Percentiles rank a stretch among this genome's conserved stretches.
Evolutionary conservation across 441 rosid species (phyloP).

Genomic region (Euphorbia schlechtendalii): DNA sequence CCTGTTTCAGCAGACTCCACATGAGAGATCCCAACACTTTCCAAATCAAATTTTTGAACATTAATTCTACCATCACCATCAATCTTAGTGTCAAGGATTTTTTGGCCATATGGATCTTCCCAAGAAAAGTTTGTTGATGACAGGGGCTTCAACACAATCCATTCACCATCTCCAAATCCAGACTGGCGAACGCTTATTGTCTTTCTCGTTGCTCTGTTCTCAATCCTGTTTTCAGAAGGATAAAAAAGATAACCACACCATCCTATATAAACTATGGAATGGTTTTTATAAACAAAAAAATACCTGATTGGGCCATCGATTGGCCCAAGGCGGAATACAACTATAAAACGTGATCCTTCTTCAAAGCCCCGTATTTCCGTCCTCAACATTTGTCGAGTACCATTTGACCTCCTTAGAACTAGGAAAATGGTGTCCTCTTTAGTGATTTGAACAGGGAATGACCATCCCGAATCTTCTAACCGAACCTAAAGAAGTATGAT

Average conservation of each 20-base stretch:
- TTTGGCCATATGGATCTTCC: slow-evolving; percentile 98
- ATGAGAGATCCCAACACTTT: slow-evolving; percentile 40
- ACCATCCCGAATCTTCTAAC: slow-evolving; percentile 84
- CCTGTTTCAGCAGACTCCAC: slow-evolving; percentile 42
- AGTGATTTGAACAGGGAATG: slow-evolving; percentile 76
- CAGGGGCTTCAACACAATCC: slow-evolving; percentile 69
- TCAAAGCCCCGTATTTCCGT: slow-evolving; percentile 95
- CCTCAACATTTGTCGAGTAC: slow-evolving; percentile 49
- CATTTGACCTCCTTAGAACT: slow-evolving; percentile 63
- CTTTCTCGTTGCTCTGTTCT: slow-evolving; percentile 66
- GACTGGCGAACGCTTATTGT: slow-evolving; percentile 76
- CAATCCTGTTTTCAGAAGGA: slow-evolving; percentile 54
- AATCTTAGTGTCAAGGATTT: slow-evolving; percentile 61
- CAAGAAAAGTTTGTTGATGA: slow-evolving; percentile 75
- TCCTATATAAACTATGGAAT: not conserved
- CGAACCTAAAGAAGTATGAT: slow-evolving; percentile 42
- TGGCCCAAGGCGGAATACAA: slow-evolving; percentile 89
- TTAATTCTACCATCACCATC: slow-evolving; percentile 33
- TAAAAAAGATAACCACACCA: slow-evolving; percentile 20
- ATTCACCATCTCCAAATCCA: slow-evolving; percentile 79
- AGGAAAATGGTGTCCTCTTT: slow-evolving; percentile 88
- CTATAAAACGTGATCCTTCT: slow-evolving; percentile 97
- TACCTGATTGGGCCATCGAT: slow-evolving; percentile 90
- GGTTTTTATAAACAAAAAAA: slow-evolving; percentile 1
- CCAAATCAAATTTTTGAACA: slow-evolving; percentile 62